These are phyloP conservation scores for Pyronema domesticum DNA, from an alignment of 495 filamentous ascomycete genomes.

Conservation along the genomic window DNA sequence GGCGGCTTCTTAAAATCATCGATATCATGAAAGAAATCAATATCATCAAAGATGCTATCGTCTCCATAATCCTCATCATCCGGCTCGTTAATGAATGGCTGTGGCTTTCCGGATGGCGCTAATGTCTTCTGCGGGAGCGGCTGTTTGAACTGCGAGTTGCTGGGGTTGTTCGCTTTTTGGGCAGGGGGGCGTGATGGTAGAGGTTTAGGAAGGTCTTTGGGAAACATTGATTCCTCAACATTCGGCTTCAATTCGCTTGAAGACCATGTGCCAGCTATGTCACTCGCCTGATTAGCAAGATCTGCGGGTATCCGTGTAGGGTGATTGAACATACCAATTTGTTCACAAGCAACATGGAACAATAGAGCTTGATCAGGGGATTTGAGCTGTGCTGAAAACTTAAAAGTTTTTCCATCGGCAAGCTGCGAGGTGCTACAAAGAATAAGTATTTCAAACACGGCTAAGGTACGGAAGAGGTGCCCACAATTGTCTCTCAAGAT, in stretches of 20 bases:
- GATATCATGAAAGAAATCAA: slow-evolving; percentile 21
- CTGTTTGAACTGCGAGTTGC: not conserved
- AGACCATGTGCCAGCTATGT: slow-evolving; percentile 56
- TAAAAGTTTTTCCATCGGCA: slow-evolving; percentile 41
- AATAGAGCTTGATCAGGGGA: slow-evolving; percentile 39
- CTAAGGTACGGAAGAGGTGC: slow-evolving; percentile 1
- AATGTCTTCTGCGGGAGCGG: not conserved
- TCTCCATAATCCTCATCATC: slow-evolving; percentile 6
- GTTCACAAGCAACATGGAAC: slow-evolving; percentile 73
- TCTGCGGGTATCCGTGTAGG: not conserved
- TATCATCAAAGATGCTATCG: slow-evolving; percentile 9
- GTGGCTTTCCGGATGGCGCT: no score
- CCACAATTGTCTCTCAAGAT: slow-evolving; percentile 60
- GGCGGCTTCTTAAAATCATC: not conserved
- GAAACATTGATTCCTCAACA: slow-evolving; percentile 41
- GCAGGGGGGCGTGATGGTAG: not conserved
- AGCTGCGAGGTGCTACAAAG: slow-evolving; percentile 44
- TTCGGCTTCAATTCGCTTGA: slow-evolving; percentile 43
- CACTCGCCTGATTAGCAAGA: slow-evolving; percentile 3
- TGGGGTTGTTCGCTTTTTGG: not conserved
- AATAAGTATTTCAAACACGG: not conserved
- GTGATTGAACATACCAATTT: slow-evolving; percentile 41
- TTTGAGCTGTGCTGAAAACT: slow-evolving; percentile 42
- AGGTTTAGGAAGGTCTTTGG: slow-evolving; percentile 5
- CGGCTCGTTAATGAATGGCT: not conserved